Percentiles rank a stretch among this genome's conserved stretches.
Conservation (phyloP, 2,329 filamentous ascomycete species). For the Pezizomycotina sp. region DNA sequence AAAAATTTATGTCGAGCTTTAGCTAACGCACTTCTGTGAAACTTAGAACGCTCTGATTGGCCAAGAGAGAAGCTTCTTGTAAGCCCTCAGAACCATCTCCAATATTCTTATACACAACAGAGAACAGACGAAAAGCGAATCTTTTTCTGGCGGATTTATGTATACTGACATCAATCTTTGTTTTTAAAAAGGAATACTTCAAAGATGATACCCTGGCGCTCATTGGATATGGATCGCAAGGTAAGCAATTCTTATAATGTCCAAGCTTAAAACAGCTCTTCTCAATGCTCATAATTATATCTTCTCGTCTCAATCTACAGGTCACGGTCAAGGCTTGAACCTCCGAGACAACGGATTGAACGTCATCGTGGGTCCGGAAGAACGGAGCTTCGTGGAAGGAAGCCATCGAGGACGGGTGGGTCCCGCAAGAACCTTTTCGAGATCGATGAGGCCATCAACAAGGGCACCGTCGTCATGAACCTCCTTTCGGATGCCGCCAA, state of each 20-base stretch:
- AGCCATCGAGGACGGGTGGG: constrained; percentile 91
- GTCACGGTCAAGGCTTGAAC: constrained; percentile 98
- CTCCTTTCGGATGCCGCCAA: constrained; percentile 95
- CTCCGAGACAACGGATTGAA: constrained; percentile 98
- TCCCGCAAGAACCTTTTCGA: constrained; percentile 97
- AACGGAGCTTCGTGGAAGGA: constrained; percentile 97
- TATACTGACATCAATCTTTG: constrained; percentile 14
- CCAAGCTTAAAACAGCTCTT: background rate
- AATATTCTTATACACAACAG: background rate
- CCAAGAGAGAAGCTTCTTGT: constrained; percentile 94
- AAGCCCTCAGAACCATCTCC: constrained; percentile 32
- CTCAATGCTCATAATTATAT: no score
- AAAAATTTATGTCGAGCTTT: constrained; percentile 25
- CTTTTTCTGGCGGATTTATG: constrained; percentile 6
- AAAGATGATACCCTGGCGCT: constrained; percentile 98
- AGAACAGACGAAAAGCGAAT: constrained; percentile 1
- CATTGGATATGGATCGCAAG: constrained; percentile 65
- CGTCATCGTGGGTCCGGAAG: constrained; percentile 97
- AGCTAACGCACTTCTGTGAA: no score
- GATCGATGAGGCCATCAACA: constrained; percentile 85
- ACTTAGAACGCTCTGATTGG: constrained; percentile 95
- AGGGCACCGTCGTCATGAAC: constrained; percentile 97
- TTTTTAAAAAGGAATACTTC: constrained; percentile 71
- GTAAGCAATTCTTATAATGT: constrained; percentile 9
- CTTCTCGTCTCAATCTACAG: constrained; percentile 42